phyloP scores from a whole-genome alignment of 768 basidiomycete species.

The Dentipellis fragilis region DNA sequence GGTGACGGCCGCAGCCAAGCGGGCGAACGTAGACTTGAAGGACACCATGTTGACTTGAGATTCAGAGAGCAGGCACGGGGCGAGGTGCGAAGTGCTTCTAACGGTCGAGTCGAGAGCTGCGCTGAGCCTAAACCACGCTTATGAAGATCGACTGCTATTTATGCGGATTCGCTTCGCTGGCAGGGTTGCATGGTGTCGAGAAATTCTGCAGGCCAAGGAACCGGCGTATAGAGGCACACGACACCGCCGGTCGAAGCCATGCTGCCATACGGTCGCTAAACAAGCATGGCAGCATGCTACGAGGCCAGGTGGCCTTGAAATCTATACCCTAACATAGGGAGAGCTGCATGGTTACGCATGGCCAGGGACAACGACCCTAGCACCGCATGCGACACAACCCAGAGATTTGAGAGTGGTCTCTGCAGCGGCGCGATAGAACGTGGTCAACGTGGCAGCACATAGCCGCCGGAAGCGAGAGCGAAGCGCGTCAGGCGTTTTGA shows the following conservation, averaged over 20 bases:
- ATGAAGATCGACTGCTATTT: no score
- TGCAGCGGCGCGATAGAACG: not conserved
- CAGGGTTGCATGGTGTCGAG: no score
- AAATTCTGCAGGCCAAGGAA: no score
- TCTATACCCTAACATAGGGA: no score
- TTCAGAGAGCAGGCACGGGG: not conserved
- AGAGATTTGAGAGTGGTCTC: not conserved
- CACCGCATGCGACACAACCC: not conserved
- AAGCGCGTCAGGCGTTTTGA: not conserved
- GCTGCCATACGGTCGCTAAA: no score
- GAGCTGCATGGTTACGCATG: not conserved
- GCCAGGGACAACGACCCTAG: not conserved
- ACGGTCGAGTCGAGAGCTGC: no score
- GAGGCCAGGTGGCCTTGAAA: not conserved
- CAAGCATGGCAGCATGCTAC: no score
- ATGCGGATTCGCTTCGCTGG: not conserved
- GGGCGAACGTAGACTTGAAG: not conserved
- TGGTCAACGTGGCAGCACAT: not conserved
- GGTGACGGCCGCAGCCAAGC: not conserved
- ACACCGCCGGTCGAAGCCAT: no score
- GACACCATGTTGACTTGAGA: not conserved
- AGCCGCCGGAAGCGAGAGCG: not conserved
- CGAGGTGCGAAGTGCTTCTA: not conserved
- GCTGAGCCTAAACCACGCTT: no score
- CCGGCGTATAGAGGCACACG: no score